Evolutionary conservation across 495 filamentous ascomycete genomes (phyloP).

Genomic region (Xylaria nigripes): DNA sequence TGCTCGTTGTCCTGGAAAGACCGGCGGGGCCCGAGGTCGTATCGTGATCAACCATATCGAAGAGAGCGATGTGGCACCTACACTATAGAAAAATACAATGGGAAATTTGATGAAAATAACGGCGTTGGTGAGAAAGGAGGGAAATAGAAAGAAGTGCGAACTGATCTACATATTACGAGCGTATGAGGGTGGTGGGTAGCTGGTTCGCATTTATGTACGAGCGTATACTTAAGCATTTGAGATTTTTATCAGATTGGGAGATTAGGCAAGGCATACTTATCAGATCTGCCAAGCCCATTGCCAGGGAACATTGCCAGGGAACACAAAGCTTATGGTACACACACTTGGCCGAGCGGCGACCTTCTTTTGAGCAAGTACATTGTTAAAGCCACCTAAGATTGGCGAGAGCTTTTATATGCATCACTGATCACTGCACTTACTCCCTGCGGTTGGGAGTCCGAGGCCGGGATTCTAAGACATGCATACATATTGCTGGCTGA

Average conservation of each 20-base stretch:
- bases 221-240: too few relatives aligned
- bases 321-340: too few relatives aligned
- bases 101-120: too few relatives aligned
- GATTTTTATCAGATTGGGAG: neutral
- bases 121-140: neutral
- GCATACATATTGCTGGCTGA: too few relatives aligned
- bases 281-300: neutral
- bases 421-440: too few relatives aligned
- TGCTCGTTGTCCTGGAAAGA: neutral
- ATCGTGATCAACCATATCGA: neutral
- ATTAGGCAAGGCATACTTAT: neutral
- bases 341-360: too few relatives aligned
- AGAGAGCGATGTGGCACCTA: neutral
- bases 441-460: too few relatives aligned
- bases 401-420: too few relatives aligned
- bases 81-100: neutral
- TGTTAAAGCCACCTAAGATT: too few relatives aligned
- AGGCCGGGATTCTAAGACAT: too few relatives aligned
- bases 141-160: neutral
- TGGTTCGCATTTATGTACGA: neutral
- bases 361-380: too few relatives aligned
- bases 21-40: neutral
- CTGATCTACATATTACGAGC: neutral
- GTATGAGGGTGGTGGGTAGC: neutral
- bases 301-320: too few relatives aligned